Evolutionary conservation across 2,329 filamentous ascomycete species (phyloP).

Genomic region (Botryosphaeria dothidea): DNA sequence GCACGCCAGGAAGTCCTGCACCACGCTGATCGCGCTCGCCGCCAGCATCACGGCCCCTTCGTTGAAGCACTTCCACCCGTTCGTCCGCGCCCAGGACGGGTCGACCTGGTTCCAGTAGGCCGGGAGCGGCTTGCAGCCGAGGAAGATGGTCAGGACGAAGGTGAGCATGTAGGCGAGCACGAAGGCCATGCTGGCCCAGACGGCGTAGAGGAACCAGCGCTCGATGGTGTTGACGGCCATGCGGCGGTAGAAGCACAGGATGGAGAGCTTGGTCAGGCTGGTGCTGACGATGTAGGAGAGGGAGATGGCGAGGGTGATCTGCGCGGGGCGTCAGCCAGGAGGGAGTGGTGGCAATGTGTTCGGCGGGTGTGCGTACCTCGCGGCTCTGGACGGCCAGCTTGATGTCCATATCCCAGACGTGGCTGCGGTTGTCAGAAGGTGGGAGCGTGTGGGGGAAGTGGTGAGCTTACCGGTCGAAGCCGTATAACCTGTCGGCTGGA

Average conservation of each 20-base stretch:
- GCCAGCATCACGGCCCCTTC: constrained; percentile 41
- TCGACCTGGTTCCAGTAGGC: constrained; percentile 44
- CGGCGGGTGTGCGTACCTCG: background rate
- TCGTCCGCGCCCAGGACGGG: constrained; percentile 31
- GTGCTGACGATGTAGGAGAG: constrained; percentile 29
- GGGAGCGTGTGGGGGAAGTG: background rate
- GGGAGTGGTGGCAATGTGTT: background rate
- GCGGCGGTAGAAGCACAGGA: constrained; percentile 45
- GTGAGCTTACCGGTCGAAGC: constrained; percentile 3
- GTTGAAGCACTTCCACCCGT: constrained; percentile 36
- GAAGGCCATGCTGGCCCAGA: constrained; percentile 40
- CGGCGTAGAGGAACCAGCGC: constrained; percentile 37
- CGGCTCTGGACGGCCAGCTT: background rate
- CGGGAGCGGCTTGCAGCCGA: constrained; percentile 40
- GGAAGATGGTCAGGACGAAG: constrained; percentile 38
- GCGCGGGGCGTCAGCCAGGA: background rate
- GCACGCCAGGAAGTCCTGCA: constrained; percentile 44
- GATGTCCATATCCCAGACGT: background rate
- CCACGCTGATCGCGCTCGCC: constrained; percentile 39
- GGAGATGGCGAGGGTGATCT: constrained; percentile 27
- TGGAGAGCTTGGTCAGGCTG: constrained; percentile 35
- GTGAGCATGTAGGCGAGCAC: constrained; percentile 41
- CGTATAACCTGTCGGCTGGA: background rate
- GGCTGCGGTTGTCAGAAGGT: too few relatives aligned
- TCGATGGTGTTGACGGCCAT: constrained; percentile 39